A percentile compares a stretch with the other conserved stretches of the same genome.
Evolutionary conservation across 352 stramenopile genomes (phyloP).

Genomic region (Globisporangium ultimum): DNA sequence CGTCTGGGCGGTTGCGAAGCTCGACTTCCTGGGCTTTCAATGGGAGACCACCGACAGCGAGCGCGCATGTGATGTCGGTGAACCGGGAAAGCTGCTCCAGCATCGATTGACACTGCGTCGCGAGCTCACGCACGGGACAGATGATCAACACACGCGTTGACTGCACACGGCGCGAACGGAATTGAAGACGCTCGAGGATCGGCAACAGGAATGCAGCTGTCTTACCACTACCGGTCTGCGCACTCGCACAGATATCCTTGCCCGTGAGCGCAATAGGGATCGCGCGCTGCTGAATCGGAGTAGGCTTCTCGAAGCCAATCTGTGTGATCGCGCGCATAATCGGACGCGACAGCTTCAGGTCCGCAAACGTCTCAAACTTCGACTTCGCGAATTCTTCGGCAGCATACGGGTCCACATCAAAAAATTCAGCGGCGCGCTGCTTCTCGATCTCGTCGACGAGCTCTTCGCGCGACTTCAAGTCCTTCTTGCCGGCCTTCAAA

Average conservation of each 20-base stretch:
- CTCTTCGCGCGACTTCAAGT: slow-evolving; percentile 49
- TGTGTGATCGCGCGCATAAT: slow-evolving; percentile 95
- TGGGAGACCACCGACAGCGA: slow-evolving; percentile 93
- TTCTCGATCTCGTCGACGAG: slow-evolving; percentile 72
- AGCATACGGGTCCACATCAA: slow-evolving; percentile 74
- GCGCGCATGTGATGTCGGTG: slow-evolving; percentile 90
- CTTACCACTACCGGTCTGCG: slow-evolving; percentile 97
- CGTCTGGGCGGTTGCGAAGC: slow-evolving; percentile 92
- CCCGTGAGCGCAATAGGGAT: slow-evolving; percentile 94
- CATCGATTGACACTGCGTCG: slow-evolving; percentile 95
- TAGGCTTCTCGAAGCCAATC: slow-evolving; percentile 97
- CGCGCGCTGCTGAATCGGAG: slow-evolving; percentile 91
- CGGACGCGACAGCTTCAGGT: slow-evolving; percentile 96
- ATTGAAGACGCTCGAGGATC: slow-evolving; percentile 96
- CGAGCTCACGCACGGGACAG: slow-evolving; percentile 97
- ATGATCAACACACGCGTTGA: slow-evolving; percentile 96
- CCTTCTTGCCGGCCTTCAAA: slow-evolving; percentile 55
- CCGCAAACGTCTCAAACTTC: slow-evolving; percentile 92
- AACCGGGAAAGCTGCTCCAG: slow-evolving; percentile 94
- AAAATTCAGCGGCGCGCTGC: slow-evolving; percentile 80
- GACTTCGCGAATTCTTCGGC: slow-evolving; percentile 76
- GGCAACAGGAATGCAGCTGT: slow-evolving; percentile 98
- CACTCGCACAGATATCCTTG: slow-evolving; percentile 97
- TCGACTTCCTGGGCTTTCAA: slow-evolving; percentile 94
- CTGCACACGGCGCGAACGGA: slow-evolving; percentile 82